Percentiles rank a stretch among this genome's conserved stretches.
phyloP scores from a whole-genome alignment of 768 basidiomycete species.

The Naganishia vishniacii region DNA sequence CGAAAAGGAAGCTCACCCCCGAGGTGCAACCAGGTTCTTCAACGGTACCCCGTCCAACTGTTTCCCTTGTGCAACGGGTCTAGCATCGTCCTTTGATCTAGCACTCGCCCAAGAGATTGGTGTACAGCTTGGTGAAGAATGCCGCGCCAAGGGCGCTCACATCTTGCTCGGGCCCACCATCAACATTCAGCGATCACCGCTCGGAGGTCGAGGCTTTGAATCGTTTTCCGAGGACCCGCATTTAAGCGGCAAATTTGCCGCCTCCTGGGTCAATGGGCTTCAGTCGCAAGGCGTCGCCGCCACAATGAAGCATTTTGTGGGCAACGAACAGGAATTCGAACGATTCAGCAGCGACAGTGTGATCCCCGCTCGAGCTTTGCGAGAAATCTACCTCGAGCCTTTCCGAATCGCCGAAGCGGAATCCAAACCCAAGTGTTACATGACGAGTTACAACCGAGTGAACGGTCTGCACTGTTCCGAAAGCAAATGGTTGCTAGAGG shows the following conservation, averaged over 20 bases:
- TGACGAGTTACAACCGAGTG: slow-evolving; percentile 57
- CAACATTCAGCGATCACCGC: slow-evolving; percentile 60
- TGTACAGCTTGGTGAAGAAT: slow-evolving; percentile 59
- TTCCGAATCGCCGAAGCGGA: slow-evolving; percentile 61
- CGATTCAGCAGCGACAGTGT: slow-evolving; percentile 60
- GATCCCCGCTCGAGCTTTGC: slow-evolving; percentile 61
- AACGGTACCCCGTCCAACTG: slow-evolving; percentile 62
- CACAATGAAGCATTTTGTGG: slow-evolving; percentile 66
- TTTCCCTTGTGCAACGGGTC: slow-evolving; percentile 64
- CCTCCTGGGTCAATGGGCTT: slow-evolving; percentile 65
- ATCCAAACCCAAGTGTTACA: slow-evolving; percentile 44
- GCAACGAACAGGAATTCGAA: slow-evolving; percentile 70
- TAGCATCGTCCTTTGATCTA: slow-evolving; percentile 66
- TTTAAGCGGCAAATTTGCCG: slow-evolving; percentile 59
- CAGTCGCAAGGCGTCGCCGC: slow-evolving; percentile 64
- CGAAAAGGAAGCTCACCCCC: background rate
- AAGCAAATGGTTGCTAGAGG: slow-evolving; percentile 53
- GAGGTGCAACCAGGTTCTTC: slow-evolving; percentile 46
- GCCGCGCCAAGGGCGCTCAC: slow-evolving; percentile 62
- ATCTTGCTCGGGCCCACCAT: slow-evolving; percentile 67
- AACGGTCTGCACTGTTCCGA: slow-evolving; percentile 62
- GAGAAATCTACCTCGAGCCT: slow-evolving; percentile 61
- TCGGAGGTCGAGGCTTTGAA: slow-evolving; percentile 55
- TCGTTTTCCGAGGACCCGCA: slow-evolving; percentile 69
- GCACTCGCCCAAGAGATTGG: slow-evolving; percentile 59